Conservation (phyloP, 441 rosid genomes). For the Biscutella laevigata region DNA sequence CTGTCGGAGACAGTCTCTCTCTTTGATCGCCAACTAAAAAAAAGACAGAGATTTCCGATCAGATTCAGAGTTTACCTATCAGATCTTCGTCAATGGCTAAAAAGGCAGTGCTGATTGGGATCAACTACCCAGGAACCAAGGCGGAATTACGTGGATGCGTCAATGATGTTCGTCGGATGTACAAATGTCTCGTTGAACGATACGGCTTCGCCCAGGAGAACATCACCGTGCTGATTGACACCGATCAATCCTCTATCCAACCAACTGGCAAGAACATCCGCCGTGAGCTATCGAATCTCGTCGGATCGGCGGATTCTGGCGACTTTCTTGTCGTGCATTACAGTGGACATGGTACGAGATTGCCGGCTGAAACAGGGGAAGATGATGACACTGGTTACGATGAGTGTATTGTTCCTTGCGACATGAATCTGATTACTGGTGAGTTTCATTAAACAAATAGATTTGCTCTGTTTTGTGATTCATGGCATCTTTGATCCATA, state of each 20-base stretch:
- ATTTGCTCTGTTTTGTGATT: not conserved
- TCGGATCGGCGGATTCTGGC: conserved; percentile 47
- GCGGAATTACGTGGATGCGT: conserved; percentile 84
- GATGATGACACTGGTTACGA: conserved; percentile 92
- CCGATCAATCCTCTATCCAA: conserved; percentile 46
- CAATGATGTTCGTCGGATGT: conserved; percentile 73
- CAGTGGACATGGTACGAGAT: conserved; percentile 91
- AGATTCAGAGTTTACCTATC: conserved; percentile 7
- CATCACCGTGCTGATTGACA: conserved; percentile 65
- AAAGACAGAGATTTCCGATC: not conserved
- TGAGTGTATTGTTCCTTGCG: conserved; percentile 91
- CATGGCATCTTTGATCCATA: not conserved
- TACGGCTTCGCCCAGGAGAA: conserved; percentile 60
- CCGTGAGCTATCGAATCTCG: conserved; percentile 41
- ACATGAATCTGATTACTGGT: conserved; percentile 94
- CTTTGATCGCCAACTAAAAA: not conserved
- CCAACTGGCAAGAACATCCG: conserved; percentile 84
- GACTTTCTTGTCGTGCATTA: conserved; percentile 75
- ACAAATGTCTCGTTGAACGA: conserved; percentile 54
- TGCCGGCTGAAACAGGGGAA: conserved; percentile 96
- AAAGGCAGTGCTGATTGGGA: conserved; percentile 76
- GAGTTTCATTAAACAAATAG: not conserved
- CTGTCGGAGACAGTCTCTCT: conserved; percentile 10
- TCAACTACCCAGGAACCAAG: conserved; percentile 79
- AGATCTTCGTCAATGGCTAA: conserved; percentile 40